phyloP scores from a whole-genome alignment of 177 flowering plant genomes.

The Vitis hybrid region DNA sequence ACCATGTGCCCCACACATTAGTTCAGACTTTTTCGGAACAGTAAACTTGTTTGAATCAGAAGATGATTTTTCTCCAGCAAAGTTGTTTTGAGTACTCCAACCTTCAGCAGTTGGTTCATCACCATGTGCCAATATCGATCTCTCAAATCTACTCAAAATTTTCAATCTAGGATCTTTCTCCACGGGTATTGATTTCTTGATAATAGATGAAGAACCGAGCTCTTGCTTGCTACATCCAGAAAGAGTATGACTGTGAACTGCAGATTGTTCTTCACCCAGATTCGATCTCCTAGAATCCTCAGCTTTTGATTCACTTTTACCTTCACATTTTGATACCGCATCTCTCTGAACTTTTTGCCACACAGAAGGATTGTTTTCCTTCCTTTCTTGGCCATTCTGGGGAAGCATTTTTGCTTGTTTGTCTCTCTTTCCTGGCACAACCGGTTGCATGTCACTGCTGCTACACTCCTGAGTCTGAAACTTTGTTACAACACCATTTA shows the following conservation, averaged over 20 bases:
- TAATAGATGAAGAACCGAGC: conserved; percentile 26
- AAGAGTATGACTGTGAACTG: conserved; percentile 20
- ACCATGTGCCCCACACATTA: conserved; percentile 1
- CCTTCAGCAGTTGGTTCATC: conserved; percentile 21
- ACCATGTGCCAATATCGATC: conserved; percentile 16
- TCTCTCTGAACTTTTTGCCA: conserved; percentile 13
- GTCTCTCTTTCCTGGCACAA: conserved; percentile 28
- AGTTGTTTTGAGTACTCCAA: conserved; percentile 9
- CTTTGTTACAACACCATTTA: conserved; percentile 13
- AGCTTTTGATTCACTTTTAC: conserved; percentile 19
- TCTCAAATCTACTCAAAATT: conserved; percentile 14
- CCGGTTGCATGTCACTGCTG: conserved; percentile 16
- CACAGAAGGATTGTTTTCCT: conserved; percentile 34
- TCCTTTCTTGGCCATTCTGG: conserved; percentile 36
- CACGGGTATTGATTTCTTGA: conserved; percentile 54
- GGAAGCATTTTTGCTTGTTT: conserved; percentile 23
- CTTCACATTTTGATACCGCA: conserved; percentile 22
- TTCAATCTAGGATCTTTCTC: conserved; percentile 27
- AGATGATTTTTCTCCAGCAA: conserved; percentile 6
- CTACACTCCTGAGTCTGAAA: conserved; percentile 21
- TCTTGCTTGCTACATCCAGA: conserved; percentile 28
- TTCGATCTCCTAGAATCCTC: conserved; percentile 30
- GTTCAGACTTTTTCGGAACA: conserved; percentile 12
- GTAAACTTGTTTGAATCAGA: conserved; percentile 12
- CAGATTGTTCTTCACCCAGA: conserved; percentile 18